Evolutionary conservation across 495 filamentous ascomycete species (phyloP).

Genomic region (Amniculicola lignicola): DNA sequence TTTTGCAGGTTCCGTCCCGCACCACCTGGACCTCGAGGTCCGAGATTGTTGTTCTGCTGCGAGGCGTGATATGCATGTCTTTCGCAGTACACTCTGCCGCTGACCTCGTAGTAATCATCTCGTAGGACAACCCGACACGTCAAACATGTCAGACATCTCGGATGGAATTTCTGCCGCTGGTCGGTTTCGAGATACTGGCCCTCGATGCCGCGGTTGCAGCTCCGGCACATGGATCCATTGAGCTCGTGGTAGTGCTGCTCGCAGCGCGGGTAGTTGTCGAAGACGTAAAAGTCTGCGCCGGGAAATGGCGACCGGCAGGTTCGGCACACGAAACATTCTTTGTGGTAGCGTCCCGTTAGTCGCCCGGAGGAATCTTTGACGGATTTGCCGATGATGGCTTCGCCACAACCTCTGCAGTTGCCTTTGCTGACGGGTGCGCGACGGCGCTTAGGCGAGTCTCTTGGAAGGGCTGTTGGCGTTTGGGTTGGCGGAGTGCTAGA

Average conservation of each 20-base stretch:
- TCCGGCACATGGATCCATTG: slow-evolving; percentile 78
- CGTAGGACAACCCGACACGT: slow-evolving; percentile 42
- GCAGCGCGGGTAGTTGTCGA: slow-evolving; percentile 83
- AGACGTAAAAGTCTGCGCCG: slow-evolving; percentile 89
- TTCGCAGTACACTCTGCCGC: slow-evolving; percentile 72
- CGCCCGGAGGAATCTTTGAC: slow-evolving; percentile 91
- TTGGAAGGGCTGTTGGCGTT: neutral
- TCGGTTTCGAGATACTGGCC: slow-evolving; percentile 92
- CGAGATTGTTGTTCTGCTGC: slow-evolving; percentile 45
- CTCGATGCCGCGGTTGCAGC: slow-evolving; percentile 83
- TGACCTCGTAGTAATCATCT: slow-evolving; percentile 63
- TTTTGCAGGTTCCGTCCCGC: slow-evolving; percentile 57
- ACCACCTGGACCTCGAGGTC: slow-evolving; percentile 25
- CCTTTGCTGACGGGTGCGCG: slow-evolving; percentile 53
- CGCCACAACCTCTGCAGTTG: slow-evolving; percentile 76
- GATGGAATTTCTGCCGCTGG: slow-evolving; percentile 74
- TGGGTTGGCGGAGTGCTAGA: slow-evolving; percentile 5
- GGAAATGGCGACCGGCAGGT: slow-evolving; percentile 79
- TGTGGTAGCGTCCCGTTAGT: slow-evolving; percentile 90
- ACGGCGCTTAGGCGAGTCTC: slow-evolving; percentile 9
- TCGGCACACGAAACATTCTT: slow-evolving; percentile 86
- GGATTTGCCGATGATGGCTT: slow-evolving; percentile 82
- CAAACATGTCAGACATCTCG: slow-evolving; percentile 77
- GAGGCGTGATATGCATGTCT: slow-evolving; percentile 70
- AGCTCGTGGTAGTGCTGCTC: slow-evolving; percentile 88